A percentile compares a stretch with the other conserved stretches of the same genome.
These are phyloP conservation scores for Cercospora janseana DNA, from an alignment of 2,329 filamentous ascomycete genomes.

Conservation along the genomic window DNA sequence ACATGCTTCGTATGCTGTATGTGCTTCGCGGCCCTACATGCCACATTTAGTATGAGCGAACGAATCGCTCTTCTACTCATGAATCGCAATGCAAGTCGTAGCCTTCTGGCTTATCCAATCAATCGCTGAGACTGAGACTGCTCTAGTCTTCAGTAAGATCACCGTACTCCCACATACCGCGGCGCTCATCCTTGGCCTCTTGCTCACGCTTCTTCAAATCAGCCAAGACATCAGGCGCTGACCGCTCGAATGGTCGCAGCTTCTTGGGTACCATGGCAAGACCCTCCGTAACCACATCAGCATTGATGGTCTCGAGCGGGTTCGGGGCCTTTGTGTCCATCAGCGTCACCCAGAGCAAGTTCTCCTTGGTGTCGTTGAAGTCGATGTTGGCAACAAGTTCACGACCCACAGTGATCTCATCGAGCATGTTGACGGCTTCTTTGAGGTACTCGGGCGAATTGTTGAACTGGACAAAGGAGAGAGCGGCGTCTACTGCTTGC, in stretches of 20 bases:
- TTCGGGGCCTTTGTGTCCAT: conserved; percentile 69
- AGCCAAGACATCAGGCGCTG: conserved; percentile 68
- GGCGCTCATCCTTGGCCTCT: conserved; percentile 73
- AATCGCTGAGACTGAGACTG: not conserved
- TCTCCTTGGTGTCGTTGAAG: conserved; percentile 72
- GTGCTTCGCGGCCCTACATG: too few species aligned
- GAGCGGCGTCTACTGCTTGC: conserved; percentile 80
- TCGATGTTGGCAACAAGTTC: conserved; percentile 90
- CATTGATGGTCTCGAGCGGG: conserved; percentile 79
- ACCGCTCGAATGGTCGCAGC: conserved; percentile 85
- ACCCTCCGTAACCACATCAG: conserved; percentile 78
- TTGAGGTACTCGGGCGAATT: conserved; percentile 75
- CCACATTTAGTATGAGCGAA: too few species aligned
- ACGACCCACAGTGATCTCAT: conserved; percentile 66
- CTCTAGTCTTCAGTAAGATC: conserved; percentile 78
- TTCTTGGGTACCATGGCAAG: conserved; percentile 90
- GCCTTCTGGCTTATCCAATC: not conserved
- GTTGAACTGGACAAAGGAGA: conserved; percentile 88
- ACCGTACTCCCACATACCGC: conserved; percentile 98
- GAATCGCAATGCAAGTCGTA: not conserved
- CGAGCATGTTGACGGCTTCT: conserved; percentile 74
- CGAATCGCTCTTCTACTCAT: too few species aligned
- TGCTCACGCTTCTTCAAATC: conserved; percentile 70
- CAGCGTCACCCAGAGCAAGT: conserved; percentile 75
- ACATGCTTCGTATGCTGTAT: too few species aligned